A percentile compares a stretch with the other conserved stretches of the same genome.
Evolutionary conservation across 2,329 filamentous ascomycete genomes (phyloP).

Genomic region (Fusarium sp.): DNA sequence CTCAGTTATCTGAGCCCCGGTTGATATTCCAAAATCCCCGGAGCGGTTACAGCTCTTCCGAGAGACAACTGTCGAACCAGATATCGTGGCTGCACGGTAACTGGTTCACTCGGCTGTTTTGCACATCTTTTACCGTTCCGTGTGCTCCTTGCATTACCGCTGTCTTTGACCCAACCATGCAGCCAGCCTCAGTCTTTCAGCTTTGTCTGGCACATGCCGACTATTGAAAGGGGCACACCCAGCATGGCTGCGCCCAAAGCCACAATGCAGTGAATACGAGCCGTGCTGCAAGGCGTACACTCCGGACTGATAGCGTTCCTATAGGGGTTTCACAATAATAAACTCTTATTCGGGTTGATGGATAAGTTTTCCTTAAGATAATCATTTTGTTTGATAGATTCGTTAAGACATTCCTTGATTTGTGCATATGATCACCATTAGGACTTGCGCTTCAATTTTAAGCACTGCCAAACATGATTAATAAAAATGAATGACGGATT

Average conservation of each 20-base stretch:
- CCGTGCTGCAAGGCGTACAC: background rate
- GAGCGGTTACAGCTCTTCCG: background rate
- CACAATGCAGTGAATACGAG: slow-evolving; percentile 4
- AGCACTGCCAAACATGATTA: too few relatives aligned
- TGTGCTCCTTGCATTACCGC: slow-evolving; percentile 3
- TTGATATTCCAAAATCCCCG: background rate
- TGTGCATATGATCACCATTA: too few relatives aligned
- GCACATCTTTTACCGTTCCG: background rate
- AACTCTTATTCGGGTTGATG: background rate
- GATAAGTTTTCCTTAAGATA: too few relatives aligned
- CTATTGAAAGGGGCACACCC: background rate
- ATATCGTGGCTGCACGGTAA: background rate
- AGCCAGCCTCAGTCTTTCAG: slow-evolving; percentile 29
- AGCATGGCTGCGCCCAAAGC: slow-evolving; percentile 5
- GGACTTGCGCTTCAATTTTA: too few relatives aligned
- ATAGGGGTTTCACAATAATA: background rate
- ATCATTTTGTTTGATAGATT: background rate
- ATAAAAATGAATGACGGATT: background rate
- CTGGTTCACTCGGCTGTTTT: background rate
- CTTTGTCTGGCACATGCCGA: slow-evolving; percentile 11
- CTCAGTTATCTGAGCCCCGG: background rate
- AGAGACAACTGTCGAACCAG: background rate
- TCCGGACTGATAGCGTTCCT: too few relatives aligned
- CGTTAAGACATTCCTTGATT: background rate
- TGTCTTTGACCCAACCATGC: background rate